Conservation (phyloP, 495 filamentous ascomycete genomes). For the Aspergillus mulundensis region DNA sequence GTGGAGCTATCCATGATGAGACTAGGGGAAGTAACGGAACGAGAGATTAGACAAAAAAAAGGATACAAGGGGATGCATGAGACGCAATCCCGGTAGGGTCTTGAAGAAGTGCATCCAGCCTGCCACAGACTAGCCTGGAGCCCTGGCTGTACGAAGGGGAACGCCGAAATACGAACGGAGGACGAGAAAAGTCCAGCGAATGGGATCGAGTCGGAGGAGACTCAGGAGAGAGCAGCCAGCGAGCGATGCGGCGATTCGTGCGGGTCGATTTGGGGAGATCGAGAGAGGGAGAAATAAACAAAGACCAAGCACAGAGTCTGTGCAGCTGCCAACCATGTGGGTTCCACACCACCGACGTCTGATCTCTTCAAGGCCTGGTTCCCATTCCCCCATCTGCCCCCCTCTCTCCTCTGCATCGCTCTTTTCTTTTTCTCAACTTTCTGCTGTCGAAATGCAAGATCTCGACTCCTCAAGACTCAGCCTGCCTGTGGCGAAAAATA, state of each 20-base stretch:
- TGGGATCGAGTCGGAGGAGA: conserved; percentile 7
- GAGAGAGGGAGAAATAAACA: conserved; percentile 4
- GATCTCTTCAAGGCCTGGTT: background rate
- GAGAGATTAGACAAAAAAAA: conserved; percentile 7
- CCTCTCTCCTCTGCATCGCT: background rate
- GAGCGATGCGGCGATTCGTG: background rate
- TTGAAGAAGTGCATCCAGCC: background rate
- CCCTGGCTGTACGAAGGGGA: conserved; percentile 9
- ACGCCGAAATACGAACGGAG: conserved; percentile 3
- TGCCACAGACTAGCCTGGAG: background rate
- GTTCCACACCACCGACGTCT: background rate
- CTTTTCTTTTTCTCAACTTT: conserved; percentile 5
- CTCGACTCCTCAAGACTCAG: background rate
- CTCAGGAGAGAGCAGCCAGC: conserved; percentile 2
- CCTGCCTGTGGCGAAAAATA: conserved; percentile 1
- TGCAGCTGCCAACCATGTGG: conserved; percentile 44
- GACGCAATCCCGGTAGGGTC: background rate
- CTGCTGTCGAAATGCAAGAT: background rate
- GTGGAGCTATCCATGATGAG: conserved; percentile 14
- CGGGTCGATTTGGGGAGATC: conserved; percentile 1
- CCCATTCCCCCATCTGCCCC: background rate
- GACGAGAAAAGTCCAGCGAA: background rate
- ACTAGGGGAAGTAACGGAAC: conserved; percentile 11
- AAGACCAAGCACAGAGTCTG: conserved; percentile 8
- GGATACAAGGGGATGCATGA: background rate